phyloP scores from a whole-genome alignment of 768 basidiomycete species.

The Neoboletus subvelutipes region DNA sequence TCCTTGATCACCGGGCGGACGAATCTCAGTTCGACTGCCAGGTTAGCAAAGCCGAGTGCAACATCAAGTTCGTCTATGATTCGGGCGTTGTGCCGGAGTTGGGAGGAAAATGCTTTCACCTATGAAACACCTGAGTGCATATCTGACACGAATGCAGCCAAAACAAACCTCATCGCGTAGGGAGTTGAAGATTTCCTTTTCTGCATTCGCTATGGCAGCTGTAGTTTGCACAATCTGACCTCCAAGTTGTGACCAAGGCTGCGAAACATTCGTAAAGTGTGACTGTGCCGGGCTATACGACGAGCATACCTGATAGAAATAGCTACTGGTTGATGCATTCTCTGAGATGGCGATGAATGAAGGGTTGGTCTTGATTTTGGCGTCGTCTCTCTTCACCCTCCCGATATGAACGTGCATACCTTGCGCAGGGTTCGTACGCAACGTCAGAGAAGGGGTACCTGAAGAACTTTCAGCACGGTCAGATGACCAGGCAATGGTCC shows the following conservation, averaged over 20 bases:
- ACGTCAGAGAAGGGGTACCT: conserved; percentile 73
- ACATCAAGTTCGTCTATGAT: conserved; percentile 89
- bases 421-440: conserved; percentile 64
- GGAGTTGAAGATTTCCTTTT: conserved; percentile 71
- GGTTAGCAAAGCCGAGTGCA: conserved; percentile 71
- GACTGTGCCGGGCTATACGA: background rate
- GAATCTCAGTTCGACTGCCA: conserved; percentile 78
- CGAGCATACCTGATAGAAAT: conserved; percentile 57
- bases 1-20: conserved; percentile 68
- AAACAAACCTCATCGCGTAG: conserved; percentile 62
- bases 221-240: conserved; percentile 60
- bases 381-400: conserved; percentile 60
- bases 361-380: conserved; percentile 43
- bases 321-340: conserved; percentile 64
- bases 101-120: conserved; percentile 59
- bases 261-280: background rate
- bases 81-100: conserved; percentile 71
- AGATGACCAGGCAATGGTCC: conserved; percentile 6
- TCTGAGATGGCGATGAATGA: conserved; percentile 61
- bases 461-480: conserved; percentile 10
- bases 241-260: conserved; percentile 82
- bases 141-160: background rate
- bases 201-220: conserved; percentile 49
- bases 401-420: conserved; percentile 77
- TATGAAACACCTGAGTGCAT: conserved; percentile 29